Conservation (phyloP, 768 basidiomycete genomes). For the Pulveroboletus sp. region DNA sequence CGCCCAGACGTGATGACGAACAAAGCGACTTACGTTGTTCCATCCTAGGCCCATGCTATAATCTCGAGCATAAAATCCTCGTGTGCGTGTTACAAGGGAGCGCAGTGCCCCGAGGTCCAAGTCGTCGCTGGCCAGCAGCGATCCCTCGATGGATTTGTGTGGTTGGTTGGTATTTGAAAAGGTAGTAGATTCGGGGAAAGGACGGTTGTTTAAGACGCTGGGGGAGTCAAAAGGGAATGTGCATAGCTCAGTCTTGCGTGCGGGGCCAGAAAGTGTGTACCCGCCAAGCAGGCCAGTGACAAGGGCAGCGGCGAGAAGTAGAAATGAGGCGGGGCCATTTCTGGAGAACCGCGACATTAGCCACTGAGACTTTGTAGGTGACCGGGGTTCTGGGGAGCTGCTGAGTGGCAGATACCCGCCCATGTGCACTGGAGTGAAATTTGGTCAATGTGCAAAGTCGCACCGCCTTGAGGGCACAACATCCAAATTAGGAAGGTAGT, state of each 20-base stretch:
- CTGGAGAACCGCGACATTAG: slow-evolving; percentile 13
- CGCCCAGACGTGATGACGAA: not conserved
- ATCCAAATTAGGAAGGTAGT: not conserved
- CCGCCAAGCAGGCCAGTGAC: slow-evolving; percentile 26
- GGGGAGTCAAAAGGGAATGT: slow-evolving; percentile 13
- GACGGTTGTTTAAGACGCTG: not conserved
- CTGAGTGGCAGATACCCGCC: slow-evolving; percentile 23
- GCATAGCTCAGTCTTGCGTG: slow-evolving; percentile 18
- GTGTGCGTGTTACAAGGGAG: slow-evolving; percentile 34
- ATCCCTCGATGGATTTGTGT: not conserved
- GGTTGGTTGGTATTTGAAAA: not conserved
- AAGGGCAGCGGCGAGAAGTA: slow-evolving; percentile 20
- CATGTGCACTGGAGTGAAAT: too few species aligned
- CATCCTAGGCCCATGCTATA: slow-evolving; percentile 44
- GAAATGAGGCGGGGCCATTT: slow-evolving; percentile 12
- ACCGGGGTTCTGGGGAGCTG: slow-evolving; percentile 7
- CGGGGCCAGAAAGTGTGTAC: slow-evolving; percentile 19
- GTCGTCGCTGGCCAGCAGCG: slow-evolving; percentile 18
- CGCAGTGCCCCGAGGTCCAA: slow-evolving; percentile 32
- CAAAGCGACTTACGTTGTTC: slow-evolving; percentile 40
- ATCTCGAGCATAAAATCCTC: slow-evolving; percentile 44
- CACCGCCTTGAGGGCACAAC: too few species aligned
- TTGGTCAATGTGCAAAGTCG: not conserved
- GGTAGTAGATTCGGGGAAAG: not conserved
- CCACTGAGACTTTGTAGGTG: slow-evolving; percentile 3